These are phyloP conservation scores for Pseudozyma thailandica DNA, from an alignment of 1,284 basidiomycete genomes.

Conservation along the genomic window DNA sequence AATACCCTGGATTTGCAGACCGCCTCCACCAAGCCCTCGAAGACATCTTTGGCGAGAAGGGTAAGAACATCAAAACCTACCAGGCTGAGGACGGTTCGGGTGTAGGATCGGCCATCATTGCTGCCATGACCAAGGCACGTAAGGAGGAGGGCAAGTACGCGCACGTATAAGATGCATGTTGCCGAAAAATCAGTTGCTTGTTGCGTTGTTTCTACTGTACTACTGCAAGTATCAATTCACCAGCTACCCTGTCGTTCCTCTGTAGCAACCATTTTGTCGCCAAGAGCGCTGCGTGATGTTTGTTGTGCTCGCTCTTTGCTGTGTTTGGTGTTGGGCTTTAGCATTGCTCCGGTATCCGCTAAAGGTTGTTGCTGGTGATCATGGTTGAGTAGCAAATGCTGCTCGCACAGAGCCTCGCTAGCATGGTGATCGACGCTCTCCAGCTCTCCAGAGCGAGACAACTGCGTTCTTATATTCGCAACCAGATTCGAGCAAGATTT, in stretches of 20 bases:
- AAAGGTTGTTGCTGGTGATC: too few relatives aligned
- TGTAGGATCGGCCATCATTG: slow-evolving; percentile 65
- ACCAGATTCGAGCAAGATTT: too few relatives aligned
- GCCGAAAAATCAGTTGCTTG: background rate
- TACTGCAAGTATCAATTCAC: background rate
- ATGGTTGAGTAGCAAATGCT: too few relatives aligned
- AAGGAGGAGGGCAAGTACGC: slow-evolving; percentile 53
- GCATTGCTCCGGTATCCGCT: too few relatives aligned
- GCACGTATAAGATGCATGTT: slow-evolving; percentile 35
- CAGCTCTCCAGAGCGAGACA: too few relatives aligned
- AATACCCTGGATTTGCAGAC: slow-evolving; percentile 65
- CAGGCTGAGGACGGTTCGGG: slow-evolving; percentile 67
- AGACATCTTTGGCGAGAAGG: slow-evolving; percentile 66
- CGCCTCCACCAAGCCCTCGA: slow-evolving; percentile 63
- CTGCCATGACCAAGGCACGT: slow-evolving; percentile 64
- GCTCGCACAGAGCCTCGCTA: too few relatives aligned
- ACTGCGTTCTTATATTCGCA: too few relatives aligned
- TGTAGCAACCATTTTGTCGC: too few relatives aligned
- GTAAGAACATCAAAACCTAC: slow-evolving; percentile 55
- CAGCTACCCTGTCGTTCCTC: too few relatives aligned
- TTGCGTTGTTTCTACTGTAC: too few relatives aligned
- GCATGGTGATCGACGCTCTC: too few relatives aligned
- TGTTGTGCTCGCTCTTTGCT: background rate
- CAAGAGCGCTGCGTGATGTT: too few relatives aligned
- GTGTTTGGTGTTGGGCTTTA: background rate